Evolutionary conservation across 1,139 yeast species (phyloP).

Genomic region (Waltiozyma sp.): DNA sequence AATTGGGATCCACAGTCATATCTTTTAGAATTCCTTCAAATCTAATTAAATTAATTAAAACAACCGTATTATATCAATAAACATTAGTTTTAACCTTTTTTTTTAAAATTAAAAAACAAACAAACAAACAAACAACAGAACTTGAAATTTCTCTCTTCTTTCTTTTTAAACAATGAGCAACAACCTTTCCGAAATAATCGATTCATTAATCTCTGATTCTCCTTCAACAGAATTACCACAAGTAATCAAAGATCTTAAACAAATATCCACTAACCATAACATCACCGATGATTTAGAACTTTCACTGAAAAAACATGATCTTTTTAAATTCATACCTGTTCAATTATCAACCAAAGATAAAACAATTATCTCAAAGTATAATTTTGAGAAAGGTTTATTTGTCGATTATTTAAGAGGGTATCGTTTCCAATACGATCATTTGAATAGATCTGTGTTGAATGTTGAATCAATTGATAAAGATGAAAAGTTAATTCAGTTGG

Average conservation of each 20-base stretch:
- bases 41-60: no score
- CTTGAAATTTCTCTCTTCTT: no score
- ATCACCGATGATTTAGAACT: neutral
- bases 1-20: no score
- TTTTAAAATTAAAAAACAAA: no score
- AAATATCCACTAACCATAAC: neutral
- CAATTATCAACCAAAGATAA: neutral
- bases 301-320: neutral
- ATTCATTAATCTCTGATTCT: neutral
- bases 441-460: constrained; percentile 34
- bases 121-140: no score
- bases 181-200: neutral
- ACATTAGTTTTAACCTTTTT: no score
- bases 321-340: neutral
- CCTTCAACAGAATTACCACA: neutral
- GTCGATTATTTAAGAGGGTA: constrained; percentile 36
- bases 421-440: constrained; percentile 54
- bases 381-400: constrained; percentile 24
- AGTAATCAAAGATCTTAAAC: neutral
- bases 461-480: constrained; percentile 30
- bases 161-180: neutral
- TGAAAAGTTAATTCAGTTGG: constrained; percentile 11
- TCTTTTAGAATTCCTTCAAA: no score
- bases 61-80: no score
- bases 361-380: neutral